Base-by-base conservation (phyloP, 345 rosid genomes). In the Linum trigynum region DNA sequence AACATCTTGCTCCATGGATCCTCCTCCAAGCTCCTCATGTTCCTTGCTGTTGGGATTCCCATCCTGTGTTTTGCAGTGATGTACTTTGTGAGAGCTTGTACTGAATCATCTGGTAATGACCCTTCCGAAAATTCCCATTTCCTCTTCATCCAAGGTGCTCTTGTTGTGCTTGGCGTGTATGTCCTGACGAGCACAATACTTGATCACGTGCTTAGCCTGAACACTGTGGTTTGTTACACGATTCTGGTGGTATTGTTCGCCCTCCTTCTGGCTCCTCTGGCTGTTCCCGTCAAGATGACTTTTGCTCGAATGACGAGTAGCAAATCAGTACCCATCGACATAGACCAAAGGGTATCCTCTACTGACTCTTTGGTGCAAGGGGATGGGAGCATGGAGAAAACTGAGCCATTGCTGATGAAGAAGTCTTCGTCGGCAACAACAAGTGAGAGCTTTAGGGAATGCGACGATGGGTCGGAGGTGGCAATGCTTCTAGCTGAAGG, bases 401-500 rank as follows among this genome's bases (percentile, higher is more conserved):
- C 67, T 1, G 85, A 84, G 56, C 87, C 89, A 4, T 67, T 86
- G 57, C 71, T 86, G 71, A 43, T 11, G 50, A 69, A 39, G 23
- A 62, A 76, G 55, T 76, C 86, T 48, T 68, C 73, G 38, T 80
- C 79, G 8, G 32, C 73, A 2, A 57, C 69, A 5, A 40, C 64
- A 5, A 72, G 80, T 4, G 86, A 82, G 59, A 78, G 75, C 62
- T 80, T 77, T 35, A 63, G 38, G 36, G 80, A 79, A 59, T 57
- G 8, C 43, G 84, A 80, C 38, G 85, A 78, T 1, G 65, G 39
- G 38, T 77, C 80, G 1, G 89, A 83, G 67, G 79, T 84, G 61
- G 86, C 74, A 32, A 74, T 87, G 79, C 92, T 87, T 74, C 81
- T 87, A 65, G 87, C 89, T 48, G 83, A 74, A 58, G 89, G 92